Evolutionary conservation across 2,329 filamentous ascomycete genomes (phyloP), one percentile per base, ranked within the genome.

Genomic region (Metarhizium humberi): DNA sequence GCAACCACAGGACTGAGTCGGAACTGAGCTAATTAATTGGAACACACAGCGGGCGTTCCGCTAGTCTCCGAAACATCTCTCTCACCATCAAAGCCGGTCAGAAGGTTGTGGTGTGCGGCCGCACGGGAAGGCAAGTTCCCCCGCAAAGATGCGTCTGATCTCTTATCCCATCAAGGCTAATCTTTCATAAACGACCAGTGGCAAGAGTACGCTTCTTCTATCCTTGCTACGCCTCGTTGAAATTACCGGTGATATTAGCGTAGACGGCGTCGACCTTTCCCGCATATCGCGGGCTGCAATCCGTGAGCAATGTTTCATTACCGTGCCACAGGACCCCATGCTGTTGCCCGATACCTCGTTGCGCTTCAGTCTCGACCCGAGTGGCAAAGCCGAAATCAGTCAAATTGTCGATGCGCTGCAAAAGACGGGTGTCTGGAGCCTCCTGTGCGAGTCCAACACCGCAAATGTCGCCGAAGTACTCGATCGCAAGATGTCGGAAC

Each of bases 281-380:
- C 53, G 30, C 0, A 56, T 69, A 0, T 54, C 61, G 0, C 60
- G 60, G n/a, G 56, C 60, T 10, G 4, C 62, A 4, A 38, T 70
- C 6, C 63, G 69, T 2, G 59, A 62, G 3, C 66, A 61, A 29
- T 57, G 56, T 18, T 69, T 72, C 49, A 61, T 71, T 14, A 62
- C 65, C 0, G 61, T 71, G 0, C 55, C 69, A 0, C 69, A 71
- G 51, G 69, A 70, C 18, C 59, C 63, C 2, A 52, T 62, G 13
- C 34, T 60, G 8, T 32, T 64, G 2, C 54, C 56, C 0, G 50
- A 61, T 16, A 66, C 63, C 0, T 53, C 58, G 1, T 45, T 65
- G 0, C 57, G 59, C 2, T 58, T 58, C 36, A 63, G 62, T n/a
- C 42, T 64, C 5, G 62, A 65, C 16, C 59, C 61, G 3, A 51